Evolutionary conservation across 495 filamentous ascomycete species (phyloP).

Genomic region (Talaromyces stipitatus): DNA sequence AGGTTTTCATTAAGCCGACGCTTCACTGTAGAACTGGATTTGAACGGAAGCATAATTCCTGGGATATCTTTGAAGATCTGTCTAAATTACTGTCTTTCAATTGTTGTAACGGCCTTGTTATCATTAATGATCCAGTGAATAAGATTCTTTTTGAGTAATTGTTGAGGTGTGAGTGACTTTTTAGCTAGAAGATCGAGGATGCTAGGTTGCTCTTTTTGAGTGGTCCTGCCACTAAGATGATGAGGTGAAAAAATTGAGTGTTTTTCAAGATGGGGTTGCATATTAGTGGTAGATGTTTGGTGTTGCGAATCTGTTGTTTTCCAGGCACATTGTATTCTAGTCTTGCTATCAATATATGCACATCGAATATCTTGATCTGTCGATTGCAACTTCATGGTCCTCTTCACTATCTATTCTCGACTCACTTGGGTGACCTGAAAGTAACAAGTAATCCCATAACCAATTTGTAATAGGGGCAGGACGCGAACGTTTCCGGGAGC

Average conservation of each 20-base stretch:
- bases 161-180: not conserved
- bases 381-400: not conserved
- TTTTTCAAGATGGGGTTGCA: constrained; percentile 1
- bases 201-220: constrained; percentile 1
- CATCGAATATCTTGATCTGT: constrained; percentile 3
- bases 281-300: not conserved
- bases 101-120: constrained; percentile 2
- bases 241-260: not conserved
- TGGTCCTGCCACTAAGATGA: not conserved
- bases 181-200: not conserved
- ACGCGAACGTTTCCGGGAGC: not conserved
- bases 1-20: constrained; percentile 4
- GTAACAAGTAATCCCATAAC: not conserved
- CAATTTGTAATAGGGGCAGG: not conserved
- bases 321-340: not conserved
- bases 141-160: constrained; percentile 2
- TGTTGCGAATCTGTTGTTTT: constrained; percentile 1
- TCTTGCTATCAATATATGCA: constrained; percentile 2
- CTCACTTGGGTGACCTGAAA: not conserved
- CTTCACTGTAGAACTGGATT: constrained; percentile 2
- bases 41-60: constrained; percentile 6
- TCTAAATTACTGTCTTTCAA: constrained; percentile 5
- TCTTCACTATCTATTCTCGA: not conserved
- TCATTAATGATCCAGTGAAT: constrained; percentile 1
- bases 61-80: constrained; percentile 8